Percentiles rank a stretch among this genome's conserved stretches.
These are phyloP conservation scores for Ogataea paraovalis DNA, from an alignment of 805 yeast species.

Conservation along the genomic window DNA sequence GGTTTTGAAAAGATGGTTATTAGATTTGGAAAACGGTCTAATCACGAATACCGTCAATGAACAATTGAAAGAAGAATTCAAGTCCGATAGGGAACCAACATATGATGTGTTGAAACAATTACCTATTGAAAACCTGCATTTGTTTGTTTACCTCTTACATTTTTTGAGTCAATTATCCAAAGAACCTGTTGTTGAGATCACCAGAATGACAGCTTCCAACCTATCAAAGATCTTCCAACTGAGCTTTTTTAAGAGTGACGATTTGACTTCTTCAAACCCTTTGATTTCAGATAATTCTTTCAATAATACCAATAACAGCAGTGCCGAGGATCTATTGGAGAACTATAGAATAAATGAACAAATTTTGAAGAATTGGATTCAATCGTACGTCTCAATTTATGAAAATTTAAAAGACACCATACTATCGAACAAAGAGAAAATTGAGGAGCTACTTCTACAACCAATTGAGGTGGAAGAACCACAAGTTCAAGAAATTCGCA, in stretches of 20 bases:
- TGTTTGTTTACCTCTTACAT: slow-evolving; percentile 27
- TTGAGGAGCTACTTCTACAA: slow-evolving; percentile 13
- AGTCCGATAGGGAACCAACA: neutral
- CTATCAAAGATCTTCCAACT: slow-evolving; percentile 37
- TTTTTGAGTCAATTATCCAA: slow-evolving; percentile 24
- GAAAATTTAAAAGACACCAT: slow-evolving; percentile 10
- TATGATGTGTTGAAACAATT: slow-evolving; percentile 12
- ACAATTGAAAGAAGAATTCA: slow-evolving; percentile 12
- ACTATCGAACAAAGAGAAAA: slow-evolving; percentile 1
- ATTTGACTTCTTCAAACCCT: slow-evolving; percentile 19
- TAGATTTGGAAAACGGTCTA: slow-evolving; percentile 28
- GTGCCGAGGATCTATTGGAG: slow-evolving; percentile 27
- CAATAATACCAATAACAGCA: slow-evolving; percentile 12
- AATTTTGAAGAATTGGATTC: slow-evolving; percentile 27
- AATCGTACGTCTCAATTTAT: slow-evolving; percentile 12
- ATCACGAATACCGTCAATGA: slow-evolving; percentile 24
- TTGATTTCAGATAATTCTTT: slow-evolving; percentile 8
- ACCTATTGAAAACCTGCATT: slow-evolving; percentile 30
- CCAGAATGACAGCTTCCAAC: slow-evolving; percentile 36
- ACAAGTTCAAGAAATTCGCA: slow-evolving; percentile 3
- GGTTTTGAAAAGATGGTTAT: slow-evolving; percentile 34
- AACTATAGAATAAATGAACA: slow-evolving; percentile 28
- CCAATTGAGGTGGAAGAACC: slow-evolving; percentile 10
- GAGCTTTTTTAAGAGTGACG: slow-evolving; percentile 33
- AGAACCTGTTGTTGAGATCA: slow-evolving; percentile 23